Base-by-base conservation (phyloP, 2,329 filamentous ascomycete species). In the Trichophyton benhamiae region DNA sequence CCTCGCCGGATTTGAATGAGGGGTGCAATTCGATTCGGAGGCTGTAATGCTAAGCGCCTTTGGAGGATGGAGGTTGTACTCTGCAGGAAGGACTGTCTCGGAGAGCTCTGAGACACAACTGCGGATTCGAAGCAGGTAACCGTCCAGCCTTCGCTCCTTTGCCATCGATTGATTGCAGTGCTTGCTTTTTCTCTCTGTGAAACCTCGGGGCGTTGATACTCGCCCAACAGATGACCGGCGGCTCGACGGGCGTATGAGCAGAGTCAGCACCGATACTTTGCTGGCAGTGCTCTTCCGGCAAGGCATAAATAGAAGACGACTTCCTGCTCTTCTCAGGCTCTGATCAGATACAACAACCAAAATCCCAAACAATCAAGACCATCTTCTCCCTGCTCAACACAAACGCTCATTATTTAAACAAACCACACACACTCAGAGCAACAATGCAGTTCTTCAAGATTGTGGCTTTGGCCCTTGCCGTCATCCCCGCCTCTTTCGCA, bases 151-250 rank as follows among this genome's bases (percentile, higher is more conserved):
- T 36, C 7, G 27, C 17, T 15, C 15, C 27, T 36, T n/a, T 20
- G 22, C n/a, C n/a, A 27, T 55, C 30, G 11, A 36, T 27, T 55
- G 4, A 27, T 5, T 36, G 27, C 27, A n/a, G 52, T 33, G 25
- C 33, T 55, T 55, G 30, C 52, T 55, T 55, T 55, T 55, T 55
- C 17, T 15, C 20, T 38, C n/a, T 55, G 52, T 55, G 52, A 36
- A 55, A 55, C 52, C 52, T 55, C 7, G 13, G 22, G 27, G 30
- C 13, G 52, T 20, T 55, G 25, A 36, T 36, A 55, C 33, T 33
- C 30, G 22, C 13, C 27, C 52, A 20, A n/a, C 52, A 33, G 20
- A 55, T 55, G 25, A 30, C 27, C 49, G 49, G 49, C 49, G 22
- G 49, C 17, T 53, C 22, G 11, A 30, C 27, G 27, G 27, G 27